A percentile compares a stretch with the other conserved stretches of the same genome.
phyloP scores from a whole-genome alignment of 2,329 filamentous ascomycete species.

The Apiospora malaysiana region DNA sequence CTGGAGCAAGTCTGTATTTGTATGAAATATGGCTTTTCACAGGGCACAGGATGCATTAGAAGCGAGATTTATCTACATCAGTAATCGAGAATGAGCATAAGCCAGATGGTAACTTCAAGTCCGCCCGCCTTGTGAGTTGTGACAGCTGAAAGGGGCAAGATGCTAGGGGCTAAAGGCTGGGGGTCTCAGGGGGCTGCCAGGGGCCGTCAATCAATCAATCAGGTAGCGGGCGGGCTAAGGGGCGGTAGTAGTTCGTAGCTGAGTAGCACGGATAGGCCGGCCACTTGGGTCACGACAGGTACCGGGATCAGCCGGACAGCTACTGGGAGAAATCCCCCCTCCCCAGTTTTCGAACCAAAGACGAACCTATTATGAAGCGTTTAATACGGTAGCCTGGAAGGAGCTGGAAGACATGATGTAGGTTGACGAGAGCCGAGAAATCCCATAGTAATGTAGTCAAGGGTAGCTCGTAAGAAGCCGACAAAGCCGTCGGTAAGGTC shows the following conservation, averaged over 20 bases:
- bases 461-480: background rate
- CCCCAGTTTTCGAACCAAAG: background rate
- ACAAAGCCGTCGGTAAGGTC: background rate
- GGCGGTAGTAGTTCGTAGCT: background rate
- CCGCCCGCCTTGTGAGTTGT: background rate
- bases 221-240: conserved; percentile 11
- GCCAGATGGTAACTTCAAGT: background rate
- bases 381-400: background rate
- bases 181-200: too few species aligned
- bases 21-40: conserved; percentile 15
- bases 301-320: conserved; percentile 7
- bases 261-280: conserved; percentile 11
- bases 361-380: conserved; percentile 6
- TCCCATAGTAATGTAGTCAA: background rate
- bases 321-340: background rate
- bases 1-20: conserved; percentile 13
- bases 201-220: background rate
- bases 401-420: background rate
- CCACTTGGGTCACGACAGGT: conserved; percentile 8
- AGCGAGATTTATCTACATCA: background rate
- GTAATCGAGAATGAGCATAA: background rate
- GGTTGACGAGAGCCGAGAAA: background rate
- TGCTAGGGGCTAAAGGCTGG: background rate
- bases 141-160: background rate
- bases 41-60: conserved; percentile 20